Evolutionary conservation across 805 yeast genomes (phyloP), one percentile per base, ranked within the genome.

Genomic region (Candida chilensis): DNA sequence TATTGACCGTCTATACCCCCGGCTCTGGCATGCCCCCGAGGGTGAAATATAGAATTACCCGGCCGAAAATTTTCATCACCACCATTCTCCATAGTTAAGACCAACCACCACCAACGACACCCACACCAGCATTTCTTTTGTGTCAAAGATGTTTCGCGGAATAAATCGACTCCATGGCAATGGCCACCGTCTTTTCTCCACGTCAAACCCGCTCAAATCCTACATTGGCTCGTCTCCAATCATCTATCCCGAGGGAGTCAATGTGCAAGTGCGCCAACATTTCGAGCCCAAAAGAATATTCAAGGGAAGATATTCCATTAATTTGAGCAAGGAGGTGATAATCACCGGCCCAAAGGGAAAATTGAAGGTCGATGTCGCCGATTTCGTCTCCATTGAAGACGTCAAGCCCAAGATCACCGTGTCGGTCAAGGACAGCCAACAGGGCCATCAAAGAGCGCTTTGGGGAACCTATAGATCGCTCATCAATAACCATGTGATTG

Each of bases 401-500:
- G 55, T 54, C 4, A 51, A 55, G 8, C 60, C 60, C 24, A 58
- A 60, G 29, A 50, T 82, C 22, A 39, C 49, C 4, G 76, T 90
- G 3, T 34, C 59, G 1, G 84, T 88, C n/a, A 57, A 60, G 24
- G 69, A 78, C 42, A 64, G 75, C 4, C 45, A 50, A 2, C 59
- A 70, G 42, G 78, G 73, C 47, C 61, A 72, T 32, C 98, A 92
- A 60, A 74, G 80, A 40, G 64, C 94, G 13, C 74, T 92, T 72
- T 92, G 97, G 97, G 99, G 98, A 12, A 92, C 97, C 5, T 69
- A 80, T 31, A 73, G 98, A 50, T 69, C 94, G 0, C 64, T 79
- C 35, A 52, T 92, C 28, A 74, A 77, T 45, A 90, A 90, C 57
- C 72, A 81, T 41, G 67, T 90, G 17, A 63, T 72, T 21, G 99